Evolutionary conservation across 1,284 basidiomycete genomes (phyloP).

Genomic region (Papiliotrema fonsecae): DNA sequence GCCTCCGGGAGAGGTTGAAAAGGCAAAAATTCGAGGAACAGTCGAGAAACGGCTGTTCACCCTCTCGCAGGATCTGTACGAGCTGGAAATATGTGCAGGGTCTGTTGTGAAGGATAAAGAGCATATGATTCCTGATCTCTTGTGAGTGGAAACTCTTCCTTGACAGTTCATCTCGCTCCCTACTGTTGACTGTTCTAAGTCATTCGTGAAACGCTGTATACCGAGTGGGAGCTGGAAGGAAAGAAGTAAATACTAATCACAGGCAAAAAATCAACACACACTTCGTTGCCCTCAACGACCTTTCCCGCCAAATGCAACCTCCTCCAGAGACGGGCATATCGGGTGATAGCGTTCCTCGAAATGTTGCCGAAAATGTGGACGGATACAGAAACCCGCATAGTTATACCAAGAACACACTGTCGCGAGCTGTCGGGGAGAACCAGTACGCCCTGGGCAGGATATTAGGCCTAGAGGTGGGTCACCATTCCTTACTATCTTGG

Average conservation of each 20-base stretch:
- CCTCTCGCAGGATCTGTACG: constrained; percentile 42
- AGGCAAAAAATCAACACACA: constrained; percentile 1
- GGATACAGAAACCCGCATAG: constrained; percentile 31
- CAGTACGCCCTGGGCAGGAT: constrained; percentile 42
- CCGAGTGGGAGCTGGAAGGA: background rate
- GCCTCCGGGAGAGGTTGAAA: no score
- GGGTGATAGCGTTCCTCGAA: constrained; percentile 36
- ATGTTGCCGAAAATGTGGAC: constrained; percentile 37
- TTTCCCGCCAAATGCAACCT: constrained; percentile 19
- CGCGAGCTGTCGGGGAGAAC: constrained; percentile 40
- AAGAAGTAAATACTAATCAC: background rate
- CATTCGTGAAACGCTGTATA: background rate
- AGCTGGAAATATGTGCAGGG: constrained; percentile 46
- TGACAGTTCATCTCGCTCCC: no score
- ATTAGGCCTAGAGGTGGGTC: constrained; percentile 40
- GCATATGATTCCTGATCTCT: constrained; percentile 28
- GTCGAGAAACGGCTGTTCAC: constrained; percentile 30
- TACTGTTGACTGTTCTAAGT: no score
- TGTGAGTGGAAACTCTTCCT: constrained; percentile 24
- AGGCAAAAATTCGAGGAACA: constrained; percentile 26
- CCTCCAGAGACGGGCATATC: constrained; percentile 14
- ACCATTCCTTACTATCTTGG: background rate
- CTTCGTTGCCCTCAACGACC: constrained; percentile 15
- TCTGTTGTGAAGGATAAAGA: constrained; percentile 36
- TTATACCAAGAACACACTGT: constrained; percentile 34